These are phyloP conservation scores for Schizochytrium sp. DNA, from an alignment of 108 stramenopile genomes.

Conservation along the genomic window DNA sequence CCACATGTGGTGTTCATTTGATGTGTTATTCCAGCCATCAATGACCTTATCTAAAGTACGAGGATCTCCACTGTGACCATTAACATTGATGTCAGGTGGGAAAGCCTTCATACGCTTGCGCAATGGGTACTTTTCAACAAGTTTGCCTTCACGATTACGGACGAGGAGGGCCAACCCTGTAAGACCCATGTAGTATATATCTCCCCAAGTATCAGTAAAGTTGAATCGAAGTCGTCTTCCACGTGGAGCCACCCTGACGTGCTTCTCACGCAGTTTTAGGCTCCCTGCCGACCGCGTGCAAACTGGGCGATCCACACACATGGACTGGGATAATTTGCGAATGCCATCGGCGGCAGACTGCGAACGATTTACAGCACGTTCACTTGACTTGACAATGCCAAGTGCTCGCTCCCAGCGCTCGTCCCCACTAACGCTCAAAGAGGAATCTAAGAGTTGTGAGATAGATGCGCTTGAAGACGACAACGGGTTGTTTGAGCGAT, in stretches of 20 bases:
- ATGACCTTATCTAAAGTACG: constrained; percentile 57
- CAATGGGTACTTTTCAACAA: constrained; percentile 4
- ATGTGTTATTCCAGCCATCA: constrained; percentile 33
- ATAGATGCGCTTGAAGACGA: not conserved
- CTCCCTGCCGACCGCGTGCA: not conserved
- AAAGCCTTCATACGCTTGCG: constrained; percentile 20
- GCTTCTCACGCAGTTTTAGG: not conserved
- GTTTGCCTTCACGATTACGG: not conserved
- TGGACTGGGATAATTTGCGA: not conserved
- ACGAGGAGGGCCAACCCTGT: constrained; percentile 39
- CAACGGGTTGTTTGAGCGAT: not conserved
- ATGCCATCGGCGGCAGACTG: not conserved
- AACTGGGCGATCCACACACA: not conserved
- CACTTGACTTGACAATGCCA: not conserved
- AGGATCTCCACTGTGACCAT: constrained; percentile 46
- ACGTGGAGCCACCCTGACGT: not conserved
- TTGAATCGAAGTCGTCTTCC: constrained; percentile 30
- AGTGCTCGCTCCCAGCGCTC: not conserved
- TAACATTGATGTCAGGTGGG: constrained; percentile 53
- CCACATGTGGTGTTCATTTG: constrained; percentile 56
- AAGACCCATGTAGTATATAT: constrained; percentile 57
- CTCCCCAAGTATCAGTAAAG: constrained; percentile 46
- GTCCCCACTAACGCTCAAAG: not conserved
- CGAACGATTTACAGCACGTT: not conserved
- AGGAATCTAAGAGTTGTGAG: not conserved